Conservation (phyloP, 345 rosid genomes). For the Lenwebbia sp. region DNA sequence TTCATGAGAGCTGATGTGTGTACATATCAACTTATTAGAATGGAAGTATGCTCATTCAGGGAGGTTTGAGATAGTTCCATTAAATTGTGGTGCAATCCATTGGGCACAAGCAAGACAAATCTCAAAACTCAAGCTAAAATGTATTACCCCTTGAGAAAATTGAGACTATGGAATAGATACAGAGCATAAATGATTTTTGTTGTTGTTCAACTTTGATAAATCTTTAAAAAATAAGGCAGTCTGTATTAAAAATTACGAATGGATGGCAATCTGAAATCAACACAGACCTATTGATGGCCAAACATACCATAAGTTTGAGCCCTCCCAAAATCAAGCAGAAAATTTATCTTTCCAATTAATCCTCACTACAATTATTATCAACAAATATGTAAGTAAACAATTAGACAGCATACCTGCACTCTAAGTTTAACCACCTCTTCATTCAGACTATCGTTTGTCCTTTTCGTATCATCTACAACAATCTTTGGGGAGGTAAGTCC, state of each 20-base stretch:
- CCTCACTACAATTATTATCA: neutral
- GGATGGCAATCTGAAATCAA: neutral
- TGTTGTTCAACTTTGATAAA: neutral
- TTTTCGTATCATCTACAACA: conserved; percentile 60
- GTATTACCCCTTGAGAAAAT: neutral
- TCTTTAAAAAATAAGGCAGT: neutral
- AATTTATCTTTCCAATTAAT: neutral
- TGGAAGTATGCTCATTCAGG: neutral
- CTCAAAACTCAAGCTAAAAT: neutral
- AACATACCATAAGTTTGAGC: neutral
- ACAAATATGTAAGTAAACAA: neutral
- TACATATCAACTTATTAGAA: neutral
- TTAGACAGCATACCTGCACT: conserved; percentile 52
- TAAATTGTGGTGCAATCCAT: neutral
- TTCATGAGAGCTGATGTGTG: neutral
- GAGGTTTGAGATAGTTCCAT: neutral
- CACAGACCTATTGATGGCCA: neutral
- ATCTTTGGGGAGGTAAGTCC: conserved; percentile 84
- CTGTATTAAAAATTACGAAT: neutral
- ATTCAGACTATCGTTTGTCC: conserved; percentile 64
- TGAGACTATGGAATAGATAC: neutral
- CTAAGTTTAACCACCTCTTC: conserved; percentile 86
- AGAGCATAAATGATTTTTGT: neutral
- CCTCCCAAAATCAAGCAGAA: neutral
- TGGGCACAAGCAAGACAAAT: neutral